phyloP scores from a whole-genome alignment of 73 alveolate species.

The Uronychia setigera region DNA sequence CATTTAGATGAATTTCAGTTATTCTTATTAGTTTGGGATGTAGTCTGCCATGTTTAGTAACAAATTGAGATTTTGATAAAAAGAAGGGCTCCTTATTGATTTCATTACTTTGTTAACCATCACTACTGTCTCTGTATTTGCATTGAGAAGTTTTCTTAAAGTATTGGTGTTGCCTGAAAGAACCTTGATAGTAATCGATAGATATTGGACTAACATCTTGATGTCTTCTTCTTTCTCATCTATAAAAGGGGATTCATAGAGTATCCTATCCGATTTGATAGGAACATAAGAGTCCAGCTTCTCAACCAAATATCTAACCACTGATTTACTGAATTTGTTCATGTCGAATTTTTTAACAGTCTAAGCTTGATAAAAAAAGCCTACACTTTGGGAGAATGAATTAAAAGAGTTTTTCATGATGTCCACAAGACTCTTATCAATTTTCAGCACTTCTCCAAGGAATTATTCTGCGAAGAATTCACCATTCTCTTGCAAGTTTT shows the following conservation, averaged over 20 bases:
- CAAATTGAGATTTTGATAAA: background rate
- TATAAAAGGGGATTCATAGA: background rate
- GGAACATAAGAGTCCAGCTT: too few species aligned
- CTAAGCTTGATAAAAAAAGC: too few species aligned
- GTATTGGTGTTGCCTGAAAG: background rate
- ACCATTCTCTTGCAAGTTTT: background rate
- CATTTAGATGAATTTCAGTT: too few species aligned
- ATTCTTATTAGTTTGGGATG: too few species aligned
- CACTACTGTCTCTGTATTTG: background rate
- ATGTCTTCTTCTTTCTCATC: background rate
- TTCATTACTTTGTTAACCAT: background rate
- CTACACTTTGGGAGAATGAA: background rate
- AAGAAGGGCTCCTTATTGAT: background rate
- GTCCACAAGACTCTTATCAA: slow-evolving; percentile 2
- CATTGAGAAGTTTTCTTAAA: background rate
- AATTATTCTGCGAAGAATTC: background rate
- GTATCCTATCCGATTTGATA: background rate
- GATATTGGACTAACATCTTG: background rate
- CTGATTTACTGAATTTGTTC: background rate
- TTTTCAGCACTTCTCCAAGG: background rate
- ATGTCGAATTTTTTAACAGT: background rate
- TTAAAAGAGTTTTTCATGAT: background rate
- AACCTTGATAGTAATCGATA: background rate
- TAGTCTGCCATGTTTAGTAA: background rate
- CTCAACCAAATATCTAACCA: too few species aligned